phyloP scores from a whole-genome alignment of 225 moss, liverwort and hornwort species.

The Physcomitrium patens region DNA sequence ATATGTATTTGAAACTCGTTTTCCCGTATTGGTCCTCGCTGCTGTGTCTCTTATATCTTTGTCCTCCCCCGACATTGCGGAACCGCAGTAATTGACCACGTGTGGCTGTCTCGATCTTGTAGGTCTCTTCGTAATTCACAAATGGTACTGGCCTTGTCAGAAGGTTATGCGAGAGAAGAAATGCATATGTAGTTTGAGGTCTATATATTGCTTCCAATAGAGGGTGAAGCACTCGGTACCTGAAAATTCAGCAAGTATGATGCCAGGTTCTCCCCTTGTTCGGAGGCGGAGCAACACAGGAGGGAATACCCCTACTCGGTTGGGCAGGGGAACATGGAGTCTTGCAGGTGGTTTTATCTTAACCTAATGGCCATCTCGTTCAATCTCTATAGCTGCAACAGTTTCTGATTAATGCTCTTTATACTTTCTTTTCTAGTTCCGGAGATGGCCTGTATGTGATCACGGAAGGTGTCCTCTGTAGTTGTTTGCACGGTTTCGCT shows the following conservation, averaged over 20 bases:
- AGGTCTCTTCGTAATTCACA: background rate
- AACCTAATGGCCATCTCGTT: background rate
- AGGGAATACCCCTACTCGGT: slow-evolving; percentile 23
- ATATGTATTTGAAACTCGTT: background rate
- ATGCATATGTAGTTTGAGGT: background rate
- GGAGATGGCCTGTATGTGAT: background rate
- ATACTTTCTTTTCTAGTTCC: background rate
- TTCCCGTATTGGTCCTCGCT: background rate
- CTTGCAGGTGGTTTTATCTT: slow-evolving; percentile 16
- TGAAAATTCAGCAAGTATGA: background rate
- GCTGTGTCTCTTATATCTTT: background rate
- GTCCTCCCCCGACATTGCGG: too few species aligned
- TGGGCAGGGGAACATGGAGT: slow-evolving; percentile 32
- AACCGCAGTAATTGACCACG: background rate
- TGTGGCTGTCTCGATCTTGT: background rate
- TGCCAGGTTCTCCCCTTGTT: slow-evolving; percentile 34
- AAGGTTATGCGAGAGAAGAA: background rate
- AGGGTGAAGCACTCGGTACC: slow-evolving; percentile 8
- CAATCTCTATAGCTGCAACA: background rate
- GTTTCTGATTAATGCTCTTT: background rate
- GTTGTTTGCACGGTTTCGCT: background rate
- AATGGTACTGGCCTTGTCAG: background rate
- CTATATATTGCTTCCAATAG: background rate
- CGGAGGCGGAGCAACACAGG: slow-evolving; percentile 32
- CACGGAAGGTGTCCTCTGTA: background rate